Evolutionary conservation across 305 asterid species (phyloP), one percentile per base, ranked within the genome.

Genomic region (Nicotiana rustica): DNA sequence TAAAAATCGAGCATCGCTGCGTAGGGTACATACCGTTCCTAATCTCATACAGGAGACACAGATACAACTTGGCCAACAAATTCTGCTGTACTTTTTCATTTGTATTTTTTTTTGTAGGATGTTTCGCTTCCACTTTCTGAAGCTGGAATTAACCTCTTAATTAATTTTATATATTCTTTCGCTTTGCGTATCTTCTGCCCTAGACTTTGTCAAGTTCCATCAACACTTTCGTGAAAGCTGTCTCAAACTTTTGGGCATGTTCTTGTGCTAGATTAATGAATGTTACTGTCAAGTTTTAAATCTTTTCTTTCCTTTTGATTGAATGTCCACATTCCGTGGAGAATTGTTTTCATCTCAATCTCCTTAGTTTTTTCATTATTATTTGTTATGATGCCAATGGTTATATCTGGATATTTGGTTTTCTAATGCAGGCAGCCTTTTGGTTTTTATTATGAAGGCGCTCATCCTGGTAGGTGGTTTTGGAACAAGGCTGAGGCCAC

Each of bases 391-490:
- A 75, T 75, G 38, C 25, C 15, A 3, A 29, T 0, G 29, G 15
- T 49, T 73, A 49, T 73, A 13, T 73, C 41, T 13, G 17, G 25
- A 25, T 52, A 17, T 52, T 75, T 52, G 52, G 21, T 52, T 75
- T 52, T 52, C 62, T 47, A 61, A 36, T 52, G 44, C 80, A 75
- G 64, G 29, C 64, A 52, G 65, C 80, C 44, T 56, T 56, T 78
- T 67, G 79, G 84, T 80, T 77, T 61, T 82, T 86, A 86, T 78
- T 84, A 95, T 95, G 98, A 95, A 95, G 93, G 98, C 97, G 6
- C 88, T 95, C 15, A 95, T 95, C 87, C 98, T 95, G 82, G 98
- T 95, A 85, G 98, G 98, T 83, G 98, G 98, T 35, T 93, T 93
- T 21, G 98, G 98, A 80, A 95, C 98, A 76, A 90, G 98, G 85